These are phyloP conservation scores for Colletotrichum liaoningense DNA, from an alignment of 2,329 filamentous ascomycete species.

Conservation along the genomic window DNA sequence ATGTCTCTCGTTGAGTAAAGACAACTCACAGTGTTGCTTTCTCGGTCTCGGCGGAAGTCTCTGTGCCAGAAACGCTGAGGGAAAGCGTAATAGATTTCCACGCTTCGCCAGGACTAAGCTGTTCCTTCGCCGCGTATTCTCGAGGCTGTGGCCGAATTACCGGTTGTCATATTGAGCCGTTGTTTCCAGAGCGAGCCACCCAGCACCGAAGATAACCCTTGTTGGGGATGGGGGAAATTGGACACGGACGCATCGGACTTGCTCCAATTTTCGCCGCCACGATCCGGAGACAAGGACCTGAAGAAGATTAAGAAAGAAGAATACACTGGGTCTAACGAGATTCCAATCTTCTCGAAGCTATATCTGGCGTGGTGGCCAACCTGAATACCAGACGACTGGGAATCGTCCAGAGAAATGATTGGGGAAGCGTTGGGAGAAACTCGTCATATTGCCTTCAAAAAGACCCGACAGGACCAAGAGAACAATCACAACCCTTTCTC, in stretches of 20 bases:
- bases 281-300: slow-evolving; percentile 7
- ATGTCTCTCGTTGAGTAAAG: background rate
- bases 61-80: background rate
- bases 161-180: background rate
- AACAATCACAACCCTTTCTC: background rate
- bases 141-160: background rate
- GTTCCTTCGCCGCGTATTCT: background rate
- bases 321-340: slow-evolving; percentile 17
- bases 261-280: slow-evolving; percentile 4
- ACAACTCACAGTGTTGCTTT: background rate
- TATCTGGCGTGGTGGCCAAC: background rate
- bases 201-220: background rate
- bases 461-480: background rate
- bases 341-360: slow-evolving; percentile 27
- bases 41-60: background rate
- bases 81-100: background rate
- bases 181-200: background rate
- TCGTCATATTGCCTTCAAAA: slow-evolving; percentile 2
- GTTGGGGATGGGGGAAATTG: slow-evolving; percentile 5
- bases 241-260: slow-evolving; percentile 4
- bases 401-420: background rate
- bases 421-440: background rate
- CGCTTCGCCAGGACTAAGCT: background rate
- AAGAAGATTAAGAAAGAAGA: slow-evolving; percentile 17
- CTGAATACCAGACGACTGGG: slow-evolving; percentile 3